A percentile compares a stretch with the other conserved stretches of the same genome.
Conservation (phyloP, 805 yeast species). For the Zygosaccharomyces siamensis region DNA sequence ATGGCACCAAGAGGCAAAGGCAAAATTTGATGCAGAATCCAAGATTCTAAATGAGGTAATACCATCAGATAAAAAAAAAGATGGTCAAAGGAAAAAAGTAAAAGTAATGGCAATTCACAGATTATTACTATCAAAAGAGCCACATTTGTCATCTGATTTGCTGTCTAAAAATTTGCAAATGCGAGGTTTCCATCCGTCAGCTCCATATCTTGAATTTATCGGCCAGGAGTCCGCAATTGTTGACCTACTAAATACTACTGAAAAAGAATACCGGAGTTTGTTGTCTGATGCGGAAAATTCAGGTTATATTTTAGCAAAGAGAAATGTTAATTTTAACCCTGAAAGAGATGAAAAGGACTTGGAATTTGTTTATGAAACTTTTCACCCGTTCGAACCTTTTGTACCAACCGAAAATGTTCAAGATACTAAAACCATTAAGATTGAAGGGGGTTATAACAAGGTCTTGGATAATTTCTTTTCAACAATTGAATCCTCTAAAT, state of each 20-base stretch:
- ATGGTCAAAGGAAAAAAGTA: slow-evolving; percentile 32
- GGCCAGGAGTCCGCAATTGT: slow-evolving; percentile 35
- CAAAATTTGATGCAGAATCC: slow-evolving; percentile 11
- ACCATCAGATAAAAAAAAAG: neutral
- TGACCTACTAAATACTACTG: slow-evolving; percentile 45
- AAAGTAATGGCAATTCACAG: slow-evolving; percentile 63
- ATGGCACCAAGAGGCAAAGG: slow-evolving; percentile 30
- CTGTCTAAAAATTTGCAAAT: slow-evolving; percentile 53
- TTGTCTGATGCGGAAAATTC: slow-evolving; percentile 35
- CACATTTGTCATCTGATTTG: slow-evolving; percentile 75
- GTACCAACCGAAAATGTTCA: slow-evolving; percentile 35
- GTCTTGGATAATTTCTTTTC: slow-evolving; percentile 84
- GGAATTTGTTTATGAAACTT: slow-evolving; percentile 55
- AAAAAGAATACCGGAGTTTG: slow-evolving; percentile 39
- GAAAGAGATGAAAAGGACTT: slow-evolving; percentile 40
- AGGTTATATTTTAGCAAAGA: slow-evolving; percentile 63
- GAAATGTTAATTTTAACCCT: slow-evolving; percentile 48
- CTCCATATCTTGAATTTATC: slow-evolving; percentile 31
- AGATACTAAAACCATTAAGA: slow-evolving; percentile 38
- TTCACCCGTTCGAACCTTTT: slow-evolving; percentile 61
- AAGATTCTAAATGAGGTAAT: slow-evolving; percentile 3
- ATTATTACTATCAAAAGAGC: slow-evolving; percentile 58
- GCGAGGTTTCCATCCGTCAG: slow-evolving; percentile 45
- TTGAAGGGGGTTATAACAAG: slow-evolving; percentile 62
- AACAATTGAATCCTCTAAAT: slow-evolving; percentile 74